Conservation (phyloP, 345 rosid genomes). For the Leavenworthia alabamica region DNA sequence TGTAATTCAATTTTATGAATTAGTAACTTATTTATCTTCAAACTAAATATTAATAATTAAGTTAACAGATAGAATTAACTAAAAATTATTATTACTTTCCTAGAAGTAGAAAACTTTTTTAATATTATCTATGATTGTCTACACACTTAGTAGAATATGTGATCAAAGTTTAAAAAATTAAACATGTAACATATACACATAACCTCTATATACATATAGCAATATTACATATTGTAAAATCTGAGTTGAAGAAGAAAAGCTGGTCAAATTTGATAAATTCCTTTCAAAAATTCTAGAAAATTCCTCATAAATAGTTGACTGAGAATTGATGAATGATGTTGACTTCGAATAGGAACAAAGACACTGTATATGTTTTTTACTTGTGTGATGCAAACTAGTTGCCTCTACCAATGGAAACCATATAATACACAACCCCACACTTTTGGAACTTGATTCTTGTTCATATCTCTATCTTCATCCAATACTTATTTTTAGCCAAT, state of each 20-base stretch:
- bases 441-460: constrained; percentile 30
- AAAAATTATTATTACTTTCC: not conserved
- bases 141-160: not conserved
- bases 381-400: constrained; percentile 24
- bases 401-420: constrained; percentile 27
- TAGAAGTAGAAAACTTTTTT: not conserved
- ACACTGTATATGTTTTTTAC: constrained; percentile 16
- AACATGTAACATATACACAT: not conserved
- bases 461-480: constrained; percentile 11
- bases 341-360: constrained; percentile 17
- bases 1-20: not conserved
- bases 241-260: constrained; percentile 4
- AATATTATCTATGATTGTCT: not conserved
- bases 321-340: constrained; percentile 11
- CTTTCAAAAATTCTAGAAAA: not conserved
- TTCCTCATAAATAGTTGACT: not conserved
- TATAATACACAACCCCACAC: constrained; percentile 25
- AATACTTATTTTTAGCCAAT: not conserved
- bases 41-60: not conserved
- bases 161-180: not conserved
- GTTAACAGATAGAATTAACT: not conserved
- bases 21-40: not conserved
- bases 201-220: not conserved
- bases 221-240: not conserved
- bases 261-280: constrained; percentile 9